A percentile compares a stretch with the other conserved stretches of the same genome.
Conservation (phyloP, 2,329 filamentous ascomycete genomes). For the Colletotrichum nymphaeae region DNA sequence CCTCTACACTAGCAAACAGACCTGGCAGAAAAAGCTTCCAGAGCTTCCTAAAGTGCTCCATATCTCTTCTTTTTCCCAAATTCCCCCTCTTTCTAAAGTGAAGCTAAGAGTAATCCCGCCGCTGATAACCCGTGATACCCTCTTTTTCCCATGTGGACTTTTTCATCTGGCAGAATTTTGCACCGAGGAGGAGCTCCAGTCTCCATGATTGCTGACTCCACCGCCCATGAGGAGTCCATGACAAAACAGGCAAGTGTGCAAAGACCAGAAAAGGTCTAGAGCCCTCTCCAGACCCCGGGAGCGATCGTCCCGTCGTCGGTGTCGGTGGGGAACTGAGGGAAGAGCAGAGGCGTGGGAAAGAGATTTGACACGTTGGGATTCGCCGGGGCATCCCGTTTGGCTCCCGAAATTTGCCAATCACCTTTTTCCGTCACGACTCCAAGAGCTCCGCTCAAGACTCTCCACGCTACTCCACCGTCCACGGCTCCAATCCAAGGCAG, state of each 20-base stretch:
- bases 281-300: conserved; percentile 16
- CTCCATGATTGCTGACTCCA: conserved; percentile 5
- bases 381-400: conserved; percentile 26
- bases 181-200: conserved; percentile 6
- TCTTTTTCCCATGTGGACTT: background rate
- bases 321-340: background rate
- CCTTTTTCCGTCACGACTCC: background rate
- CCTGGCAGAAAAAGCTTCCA: too few species aligned
- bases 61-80: background rate
- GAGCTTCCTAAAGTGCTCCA: background rate
- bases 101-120: background rate
- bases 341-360: background rate
- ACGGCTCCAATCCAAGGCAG: background rate
- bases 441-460: background rate
- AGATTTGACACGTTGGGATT: conserved; percentile 25
- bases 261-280: conserved; percentile 14
- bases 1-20: background rate
- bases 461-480: too few species aligned
- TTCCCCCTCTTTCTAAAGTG: too few species aligned
- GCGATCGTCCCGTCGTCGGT: conserved; percentile 28
- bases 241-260: background rate
- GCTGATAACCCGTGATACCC: conserved; percentile 1
- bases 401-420: conserved; percentile 9
- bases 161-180: background rate
- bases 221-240: background rate